phyloP scores from a whole-genome alignment of 2,329 filamentous ascomycete species.

The Coniochaeta pulveracea region DNA sequence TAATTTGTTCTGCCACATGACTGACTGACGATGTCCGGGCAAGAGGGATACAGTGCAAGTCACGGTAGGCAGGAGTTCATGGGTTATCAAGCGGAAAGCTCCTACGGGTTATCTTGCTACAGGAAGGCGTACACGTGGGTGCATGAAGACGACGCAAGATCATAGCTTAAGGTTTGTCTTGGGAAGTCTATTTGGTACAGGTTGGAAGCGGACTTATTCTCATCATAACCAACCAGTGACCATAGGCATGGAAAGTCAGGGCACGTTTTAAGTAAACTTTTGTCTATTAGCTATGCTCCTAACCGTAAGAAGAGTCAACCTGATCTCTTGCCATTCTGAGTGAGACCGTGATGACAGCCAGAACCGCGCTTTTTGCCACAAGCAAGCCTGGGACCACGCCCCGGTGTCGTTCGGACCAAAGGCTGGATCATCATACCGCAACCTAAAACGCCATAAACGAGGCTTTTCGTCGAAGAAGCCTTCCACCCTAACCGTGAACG shows the following conservation, averaged over 20 bases:
- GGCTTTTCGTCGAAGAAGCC: too few relatives aligned
- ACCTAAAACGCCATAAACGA: constrained; percentile 16
- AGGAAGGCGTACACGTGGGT: neutral
- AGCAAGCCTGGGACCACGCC: constrained; percentile 5
- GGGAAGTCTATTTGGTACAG: neutral
- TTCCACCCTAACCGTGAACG: constrained; percentile 11
- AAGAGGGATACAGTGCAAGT: too few relatives aligned
- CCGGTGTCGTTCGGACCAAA: neutral
- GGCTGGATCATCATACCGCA: constrained; percentile 7
- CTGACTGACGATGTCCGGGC: too few relatives aligned
- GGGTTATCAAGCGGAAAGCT: too few relatives aligned
- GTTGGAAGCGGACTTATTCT: neutral
- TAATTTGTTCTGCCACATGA: too few relatives aligned
- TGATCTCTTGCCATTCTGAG: constrained; percentile 6
- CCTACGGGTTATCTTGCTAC: neutral
- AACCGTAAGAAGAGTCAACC: constrained; percentile 6
- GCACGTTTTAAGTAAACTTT: constrained; percentile 9
- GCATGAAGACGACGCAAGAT: neutral
- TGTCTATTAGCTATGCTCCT: constrained; percentile 15
- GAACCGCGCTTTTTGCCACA: constrained; percentile 9
- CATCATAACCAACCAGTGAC: neutral
- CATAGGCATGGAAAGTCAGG: neutral
- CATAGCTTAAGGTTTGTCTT: neutral
- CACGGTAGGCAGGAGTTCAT: too few relatives aligned
- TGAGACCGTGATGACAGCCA: constrained; percentile 7